A percentile compares a stretch with the other conserved stretches of the same genome.
These are phyloP conservation scores for Pascua sp. DNA, from an alignment of 1,284 basidiomycete genomes.

Conservation along the genomic window DNA sequence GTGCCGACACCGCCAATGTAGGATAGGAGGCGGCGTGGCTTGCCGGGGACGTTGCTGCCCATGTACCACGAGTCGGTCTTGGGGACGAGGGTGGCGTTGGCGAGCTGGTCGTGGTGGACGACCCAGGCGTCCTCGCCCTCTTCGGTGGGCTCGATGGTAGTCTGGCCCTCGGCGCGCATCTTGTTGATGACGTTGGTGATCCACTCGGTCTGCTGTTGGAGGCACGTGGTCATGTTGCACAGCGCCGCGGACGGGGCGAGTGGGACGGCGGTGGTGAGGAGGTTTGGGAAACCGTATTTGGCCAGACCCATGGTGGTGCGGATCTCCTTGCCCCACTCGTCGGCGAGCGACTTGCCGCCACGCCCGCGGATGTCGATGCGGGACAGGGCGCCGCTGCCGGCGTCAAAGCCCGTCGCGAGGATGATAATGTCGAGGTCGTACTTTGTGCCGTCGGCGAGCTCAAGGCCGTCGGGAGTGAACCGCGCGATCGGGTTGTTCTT, in stretches of 20 bases:
- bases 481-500: constrained; percentile 10
- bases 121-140: constrained; percentile 14
- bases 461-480: constrained; percentile 10
- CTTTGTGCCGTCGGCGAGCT: constrained; percentile 5
- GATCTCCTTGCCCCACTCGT: constrained; percentile 16
- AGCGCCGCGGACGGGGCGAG: constrained; percentile 12
- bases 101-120: constrained; percentile 9
- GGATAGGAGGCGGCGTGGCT: constrained; percentile 11
- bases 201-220: constrained; percentile 17
- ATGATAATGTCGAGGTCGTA: constrained; percentile 15
- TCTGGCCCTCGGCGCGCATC: constrained; percentile 5
- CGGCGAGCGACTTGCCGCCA: constrained; percentile 4
- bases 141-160: constrained; percentile 5
- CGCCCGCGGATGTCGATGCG: constrained; percentile 12
- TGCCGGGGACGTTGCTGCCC: constrained; percentile 16
- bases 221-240: constrained; percentile 18
- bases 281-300: constrained; percentile 16
- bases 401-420: constrained; percentile 16
- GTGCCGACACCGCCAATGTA: constrained; percentile 16
- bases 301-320: constrained; percentile 11
- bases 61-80: constrained; percentile 17
- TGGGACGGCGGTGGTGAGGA: constrained; percentile 12
- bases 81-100: constrained; percentile 11
- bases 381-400: constrained; percentile 8
- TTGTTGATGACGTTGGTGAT: constrained; percentile 4